These are phyloP conservation scores for Stagonosporopsis chrysanthemi DNA, from an alignment of 2,329 filamentous ascomycete genomes.

Conservation along the genomic window DNA sequence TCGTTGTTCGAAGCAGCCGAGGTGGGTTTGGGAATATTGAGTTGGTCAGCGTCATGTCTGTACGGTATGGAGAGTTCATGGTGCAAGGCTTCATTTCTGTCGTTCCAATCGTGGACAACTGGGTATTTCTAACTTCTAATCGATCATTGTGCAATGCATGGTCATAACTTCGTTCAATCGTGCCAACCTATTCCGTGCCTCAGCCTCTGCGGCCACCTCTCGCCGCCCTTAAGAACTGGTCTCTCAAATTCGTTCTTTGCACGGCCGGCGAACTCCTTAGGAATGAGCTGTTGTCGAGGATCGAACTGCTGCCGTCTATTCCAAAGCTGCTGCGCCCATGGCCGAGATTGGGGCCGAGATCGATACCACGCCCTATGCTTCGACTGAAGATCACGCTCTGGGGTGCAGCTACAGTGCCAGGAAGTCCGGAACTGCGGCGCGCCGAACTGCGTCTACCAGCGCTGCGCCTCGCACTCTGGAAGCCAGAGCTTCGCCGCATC, in stretches of 20 bases:
- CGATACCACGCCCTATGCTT: slow-evolving; percentile 19
- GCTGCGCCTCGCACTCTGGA: slow-evolving; percentile 31
- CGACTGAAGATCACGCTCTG: slow-evolving; percentile 7
- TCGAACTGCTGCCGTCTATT: slow-evolving; percentile 46
- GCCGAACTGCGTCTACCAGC: slow-evolving; percentile 24
- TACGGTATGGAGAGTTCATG: not conserved
- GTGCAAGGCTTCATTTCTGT: not conserved
- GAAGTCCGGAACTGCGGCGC: slow-evolving; percentile 14
- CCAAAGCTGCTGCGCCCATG: slow-evolving; percentile 41
- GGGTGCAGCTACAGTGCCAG: slow-evolving; percentile 1
- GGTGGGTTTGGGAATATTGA: not conserved
- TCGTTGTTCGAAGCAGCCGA: not conserved
- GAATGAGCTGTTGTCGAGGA: slow-evolving; percentile 49
- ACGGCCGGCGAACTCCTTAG: slow-evolving; percentile 43
- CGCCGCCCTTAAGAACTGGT: slow-evolving; percentile 37
- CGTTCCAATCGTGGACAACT: not conserved
- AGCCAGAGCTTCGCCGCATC: slow-evolving; percentile 29
- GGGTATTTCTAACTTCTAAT: slow-evolving; percentile 1
- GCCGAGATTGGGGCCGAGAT: slow-evolving; percentile 31
- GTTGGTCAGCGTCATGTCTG: no score
- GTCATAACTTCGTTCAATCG: slow-evolving; percentile 17
- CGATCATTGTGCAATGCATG: slow-evolving; percentile 4
- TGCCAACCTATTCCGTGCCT: slow-evolving; percentile 3
- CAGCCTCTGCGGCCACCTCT: slow-evolving; percentile 26
- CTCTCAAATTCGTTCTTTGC: slow-evolving; percentile 38